Percentiles rank a stretch among this genome's conserved stretches.
Evolutionary conservation across 257 asterid genomes (phyloP).

Genomic region (Solanum lignicaule): DNA sequence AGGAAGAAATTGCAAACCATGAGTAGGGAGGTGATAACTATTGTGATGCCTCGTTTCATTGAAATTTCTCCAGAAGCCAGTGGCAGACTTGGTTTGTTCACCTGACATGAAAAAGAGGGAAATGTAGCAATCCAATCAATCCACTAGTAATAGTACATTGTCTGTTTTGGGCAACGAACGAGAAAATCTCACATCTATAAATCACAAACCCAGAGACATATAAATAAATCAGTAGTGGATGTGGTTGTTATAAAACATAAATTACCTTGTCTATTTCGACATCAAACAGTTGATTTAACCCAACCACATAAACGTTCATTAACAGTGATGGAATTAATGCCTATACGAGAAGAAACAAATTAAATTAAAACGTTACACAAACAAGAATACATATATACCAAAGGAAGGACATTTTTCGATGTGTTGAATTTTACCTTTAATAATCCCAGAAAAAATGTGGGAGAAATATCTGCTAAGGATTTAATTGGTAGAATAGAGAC

Average conservation of each 20-base stretch:
- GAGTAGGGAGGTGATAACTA: neutral
- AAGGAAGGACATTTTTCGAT: neutral
- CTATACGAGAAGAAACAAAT: neutral
- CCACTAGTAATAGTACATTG: neutral
- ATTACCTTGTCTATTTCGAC: constrained; percentile 12
- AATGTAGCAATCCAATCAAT: neutral
- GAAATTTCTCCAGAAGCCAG: constrained; percentile 13
- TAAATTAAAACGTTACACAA: neutral
- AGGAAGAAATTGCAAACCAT: neutral
- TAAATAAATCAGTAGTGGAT: neutral
- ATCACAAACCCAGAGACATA: neutral
- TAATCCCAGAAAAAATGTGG: constrained; percentile 1
- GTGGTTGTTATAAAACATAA: neutral
- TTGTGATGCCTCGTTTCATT: neutral
- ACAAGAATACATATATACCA: neutral
- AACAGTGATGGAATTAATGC: constrained; percentile 6
- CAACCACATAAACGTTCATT: constrained; percentile 13
- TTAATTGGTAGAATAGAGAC: constrained; percentile 6
- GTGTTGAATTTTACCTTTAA: neutral
- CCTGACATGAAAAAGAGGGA: neutral
- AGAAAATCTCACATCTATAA: neutral
- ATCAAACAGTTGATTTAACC: constrained; percentile 7
- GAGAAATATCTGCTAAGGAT: constrained; percentile 6
- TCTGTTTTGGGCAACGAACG: neutral
- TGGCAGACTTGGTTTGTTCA: constrained; percentile 12